These are phyloP conservation scores for Parathielavia hyrcaniae DNA, from an alignment of 495 filamentous ascomycete species.

Conservation along the genomic window DNA sequence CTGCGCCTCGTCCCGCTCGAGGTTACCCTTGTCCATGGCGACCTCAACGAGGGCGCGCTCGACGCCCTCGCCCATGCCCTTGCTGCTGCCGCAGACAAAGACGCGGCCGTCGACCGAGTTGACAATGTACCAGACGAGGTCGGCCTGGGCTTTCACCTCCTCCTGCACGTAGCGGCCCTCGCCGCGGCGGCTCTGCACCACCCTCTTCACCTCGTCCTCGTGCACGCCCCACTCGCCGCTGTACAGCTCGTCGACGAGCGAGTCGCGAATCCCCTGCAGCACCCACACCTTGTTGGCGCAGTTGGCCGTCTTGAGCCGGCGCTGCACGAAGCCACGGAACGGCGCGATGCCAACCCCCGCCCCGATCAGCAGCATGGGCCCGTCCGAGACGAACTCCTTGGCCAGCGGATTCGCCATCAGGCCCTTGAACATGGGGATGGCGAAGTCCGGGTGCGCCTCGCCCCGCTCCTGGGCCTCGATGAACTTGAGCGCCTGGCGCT, in stretches of 20 bases:
- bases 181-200: constrained; percentile 78
- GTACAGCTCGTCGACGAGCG: constrained; percentile 88
- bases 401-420: constrained; percentile 97
- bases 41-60: constrained; percentile 75
- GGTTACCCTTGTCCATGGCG: constrained; percentile 70
- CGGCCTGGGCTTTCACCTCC: constrained; percentile 77
- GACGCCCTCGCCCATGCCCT: constrained; percentile 97
- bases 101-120: constrained; percentile 88
- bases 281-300: constrained; percentile 99
- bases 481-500: constrained; percentile 65
- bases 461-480: constrained; percentile 57
- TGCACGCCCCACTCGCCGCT: constrained; percentile 93
- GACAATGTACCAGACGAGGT: constrained; percentile 94
- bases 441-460: constrained; percentile 52
- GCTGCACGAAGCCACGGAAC: constrained; percentile 95
- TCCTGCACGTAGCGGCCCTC: constrained; percentile 80
- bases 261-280: constrained; percentile 91
- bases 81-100: constrained; percentile 89
- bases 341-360: constrained; percentile 95
- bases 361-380: constrained; percentile 94
- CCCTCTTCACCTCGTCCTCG: constrained; percentile 84
- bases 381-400: constrained; percentile 79
- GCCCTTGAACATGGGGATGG: constrained; percentile 94
- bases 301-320: constrained; percentile 88
- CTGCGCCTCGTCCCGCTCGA: constrained; percentile 64